Conservation (phyloP, 192 early-diverging fungal species). For the Podila epigama region DNA sequence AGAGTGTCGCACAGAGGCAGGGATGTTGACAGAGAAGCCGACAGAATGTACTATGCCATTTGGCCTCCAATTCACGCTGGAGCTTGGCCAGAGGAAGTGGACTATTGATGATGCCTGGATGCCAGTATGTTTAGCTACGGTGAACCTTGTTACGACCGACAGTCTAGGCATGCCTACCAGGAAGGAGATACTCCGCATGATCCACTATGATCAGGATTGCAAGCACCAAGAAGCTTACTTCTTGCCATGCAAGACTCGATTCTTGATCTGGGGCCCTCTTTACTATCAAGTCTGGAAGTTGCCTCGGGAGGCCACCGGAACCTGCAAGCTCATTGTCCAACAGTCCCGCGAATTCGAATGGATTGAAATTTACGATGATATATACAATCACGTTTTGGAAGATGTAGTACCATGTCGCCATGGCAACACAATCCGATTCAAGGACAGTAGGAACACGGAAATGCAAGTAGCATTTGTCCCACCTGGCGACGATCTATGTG, state of each 20-base stretch:
- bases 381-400: too few species aligned
- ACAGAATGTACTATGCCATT: not conserved
- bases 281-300: slow-evolving; percentile 3
- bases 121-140: not conserved
- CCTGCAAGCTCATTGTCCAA: not conserved
- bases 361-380: not conserved
- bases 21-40: not conserved
- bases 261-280: not conserved
- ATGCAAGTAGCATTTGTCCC: not conserved
- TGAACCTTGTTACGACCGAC: not conserved
- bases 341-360: not conserved
- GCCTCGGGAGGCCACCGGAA: not conserved
- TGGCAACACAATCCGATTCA: not conserved
- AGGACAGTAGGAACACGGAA: not conserved
- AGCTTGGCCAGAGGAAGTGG: not conserved
- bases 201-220: not conserved
- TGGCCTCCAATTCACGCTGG: not conserved
- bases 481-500: not conserved
- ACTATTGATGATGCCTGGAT: not conserved
- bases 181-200: not conserved
- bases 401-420: not conserved
- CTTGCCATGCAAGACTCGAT: slow-evolving; percentile 1
- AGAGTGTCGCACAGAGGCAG: not conserved
- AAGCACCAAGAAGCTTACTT: not conserved
- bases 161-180: not conserved